Evolutionary conservation across 2,329 filamentous ascomycete species (phyloP), one percentile per base, ranked within the genome.

Genomic region (Zarea fungicola): DNA sequence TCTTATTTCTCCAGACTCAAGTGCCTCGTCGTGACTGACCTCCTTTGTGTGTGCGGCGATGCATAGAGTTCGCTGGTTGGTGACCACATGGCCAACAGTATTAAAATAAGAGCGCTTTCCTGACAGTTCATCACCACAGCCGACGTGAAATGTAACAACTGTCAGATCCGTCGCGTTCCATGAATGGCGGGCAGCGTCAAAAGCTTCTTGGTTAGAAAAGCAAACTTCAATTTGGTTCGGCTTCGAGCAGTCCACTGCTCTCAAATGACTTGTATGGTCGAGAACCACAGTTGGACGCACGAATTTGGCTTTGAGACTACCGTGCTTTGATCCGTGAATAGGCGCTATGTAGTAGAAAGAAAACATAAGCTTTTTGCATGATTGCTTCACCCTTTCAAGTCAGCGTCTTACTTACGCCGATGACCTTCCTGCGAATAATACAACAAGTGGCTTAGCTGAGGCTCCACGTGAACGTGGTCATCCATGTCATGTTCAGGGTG

Each of bases 1-100:
- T n/a, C 31, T 28, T 23, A 50, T 18, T 8, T 50, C 48, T 14
- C 48, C 48, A 37, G 48, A 50, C 13, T 42, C 39, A 16, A 49
- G 32, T 5, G 47, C 47, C 19, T 42, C 28, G 6, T 42, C 21
- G 18, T 49, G 26, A 6, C 43, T 13, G 21, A 49, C 37, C 19
- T 19, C n/a, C 2, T 21, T 32, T n/a, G 25, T 18, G 16, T 37
- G 26, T 18, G 43, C 32, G 4, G 16, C 13, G 6, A 49, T 29
- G 25, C 47, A 49, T 31, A 29, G 6, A 23, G 42, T 18, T 9
- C 19, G n/a, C n/a, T 16, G 7, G 6, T 18, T 9, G 31, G 3
- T 34, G 8, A 23, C 21, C 6, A 42, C 48, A 21, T 16, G 42
- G n/a, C n/a, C n/a, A n/a, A n/a, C n/a, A n/a, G n/a, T n/a, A n/a